phyloP scores from a whole-genome alignment of 1,139 yeast species.

The Blastobotrys petasosporus region DNA sequence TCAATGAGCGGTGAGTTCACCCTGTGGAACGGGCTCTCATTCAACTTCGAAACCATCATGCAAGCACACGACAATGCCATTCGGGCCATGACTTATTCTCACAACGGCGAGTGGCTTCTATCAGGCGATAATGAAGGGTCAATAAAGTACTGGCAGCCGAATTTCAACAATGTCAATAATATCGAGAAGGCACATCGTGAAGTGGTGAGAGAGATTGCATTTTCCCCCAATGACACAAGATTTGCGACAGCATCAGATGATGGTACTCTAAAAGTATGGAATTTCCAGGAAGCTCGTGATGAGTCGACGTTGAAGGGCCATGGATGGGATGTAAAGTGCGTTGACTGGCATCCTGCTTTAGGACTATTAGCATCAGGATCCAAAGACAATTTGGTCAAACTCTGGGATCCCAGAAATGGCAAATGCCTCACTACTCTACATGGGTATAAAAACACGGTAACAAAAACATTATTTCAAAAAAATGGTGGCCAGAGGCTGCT shows the following conservation, averaged over 20 bases:
- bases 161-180: constrained; percentile 89
- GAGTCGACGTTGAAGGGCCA: constrained; percentile 82
- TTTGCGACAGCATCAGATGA: constrained; percentile 93
- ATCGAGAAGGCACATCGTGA: constrained; percentile 69
- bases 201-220: constrained; percentile 79
- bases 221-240: constrained; percentile 84
- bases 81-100: constrained; percentile 72
- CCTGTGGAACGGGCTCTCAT: constrained; percentile 93
- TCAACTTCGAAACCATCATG: constrained; percentile 94
- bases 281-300: constrained; percentile 81
- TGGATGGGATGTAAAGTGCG: constrained; percentile 97
- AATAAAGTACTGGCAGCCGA: constrained; percentile 95
- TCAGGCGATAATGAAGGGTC: constrained; percentile 92
- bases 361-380: constrained; percentile 68
- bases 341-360: constrained; percentile 92
- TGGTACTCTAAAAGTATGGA: constrained; percentile 85
- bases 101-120: constrained; percentile 89
- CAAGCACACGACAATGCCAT: constrained; percentile 96
- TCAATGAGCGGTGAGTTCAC: constrained; percentile 95
- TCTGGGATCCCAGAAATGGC: constrained; percentile 95
- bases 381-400: constrained; percentile 83
- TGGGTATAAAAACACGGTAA: constrained; percentile 90
- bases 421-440: constrained; percentile 73
- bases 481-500: constrained; percentile 61
- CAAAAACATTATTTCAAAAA: constrained; percentile 71